Base-by-base conservation (phyloP, 306 rosid species). In the Coriaria nepalensis region DNA sequence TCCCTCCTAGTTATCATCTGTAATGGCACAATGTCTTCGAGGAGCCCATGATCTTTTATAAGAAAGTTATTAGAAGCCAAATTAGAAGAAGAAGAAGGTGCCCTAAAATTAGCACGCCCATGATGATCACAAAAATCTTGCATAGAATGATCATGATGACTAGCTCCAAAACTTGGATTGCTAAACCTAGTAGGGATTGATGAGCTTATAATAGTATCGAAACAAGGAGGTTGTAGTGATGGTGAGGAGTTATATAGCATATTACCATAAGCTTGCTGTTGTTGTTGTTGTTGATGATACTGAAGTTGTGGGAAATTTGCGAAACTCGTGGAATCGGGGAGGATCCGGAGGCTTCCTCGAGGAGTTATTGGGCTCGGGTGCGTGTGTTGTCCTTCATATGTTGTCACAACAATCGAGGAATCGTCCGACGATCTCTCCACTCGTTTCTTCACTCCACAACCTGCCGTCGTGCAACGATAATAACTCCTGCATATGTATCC, bases 381-480 rank as follows among this genome's bases (percentile, higher is more conserved):
- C 0, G 44, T 79, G 85, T 90, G 98, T 15, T 77, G 79, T 8
- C 98, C 98, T 65, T 90, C 98, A 53, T 90, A 90, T n/a, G 87
- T 85, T 0, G 98, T 90, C 6, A 90, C 81, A 6, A 85, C 92
- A 4, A 57, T 56, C 4, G 87, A n/a, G 0, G 83, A 57, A 37
- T 90, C 83, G 0, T 66, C 76, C 2, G 76, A 73, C 6, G 81
- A 81, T 6, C 95, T 76, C 75, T 90, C 98, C 46, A 90, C 92
- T 20, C 95, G 66, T 83, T 90, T 90, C 79, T 90, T 90, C 41
- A 90, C 94, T 0, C 84, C 87, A 20, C 98, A 90, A 1, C 55
- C 71, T 0, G 58, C 52, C 0, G 82, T 77, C 50, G 98, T 90
- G 84, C 98, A 90, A 60, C 98, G 80, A 63, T 85, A 90, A 56